phyloP scores from a whole-genome alignment of 2,329 filamentous ascomycete genomes.

The Fusarium veterinarium region DNA sequence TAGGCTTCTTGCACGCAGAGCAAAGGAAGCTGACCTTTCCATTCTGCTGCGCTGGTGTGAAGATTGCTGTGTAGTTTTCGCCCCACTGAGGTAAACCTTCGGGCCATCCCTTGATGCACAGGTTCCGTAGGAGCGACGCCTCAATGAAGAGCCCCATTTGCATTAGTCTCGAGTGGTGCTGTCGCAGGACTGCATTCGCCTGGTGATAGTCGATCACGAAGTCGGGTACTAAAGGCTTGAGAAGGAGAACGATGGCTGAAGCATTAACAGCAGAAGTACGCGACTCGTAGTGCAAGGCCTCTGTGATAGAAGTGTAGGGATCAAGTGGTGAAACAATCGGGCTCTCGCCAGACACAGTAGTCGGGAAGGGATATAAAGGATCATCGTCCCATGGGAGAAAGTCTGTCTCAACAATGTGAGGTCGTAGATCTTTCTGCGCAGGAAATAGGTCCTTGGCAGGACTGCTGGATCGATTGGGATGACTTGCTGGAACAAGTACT shows the following conservation, averaged over 20 bases:
- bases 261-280: constrained; percentile 68
- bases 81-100: constrained; percentile 63
- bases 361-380: constrained; percentile 64
- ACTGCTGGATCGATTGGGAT: constrained; percentile 35
- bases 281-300: constrained; percentile 67
- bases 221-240: constrained; percentile 67
- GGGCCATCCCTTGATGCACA: constrained; percentile 69
- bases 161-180: constrained; percentile 70
- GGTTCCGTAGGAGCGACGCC: constrained; percentile 69
- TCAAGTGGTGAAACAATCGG: constrained; percentile 58
- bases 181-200: constrained; percentile 66
- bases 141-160: constrained; percentile 70
- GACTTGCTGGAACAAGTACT: constrained; percentile 30
- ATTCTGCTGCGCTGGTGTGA: constrained; percentile 64
- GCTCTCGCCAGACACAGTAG: constrained; percentile 15
- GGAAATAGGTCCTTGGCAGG: constrained; percentile 43
- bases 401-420: constrained; percentile 65
- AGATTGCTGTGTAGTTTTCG: constrained; percentile 65
- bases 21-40: constrained; percentile 67
- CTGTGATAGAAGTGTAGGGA: constrained; percentile 64
- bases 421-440: constrained; percentile 53
- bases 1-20: constrained; percentile 66
- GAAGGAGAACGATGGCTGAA: constrained; percentile 69
- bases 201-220: constrained; percentile 66
- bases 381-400: constrained; percentile 70